Evolutionary conservation across 306 rosid species (phyloP).

Genomic region (Vigna hirtella): DNA sequence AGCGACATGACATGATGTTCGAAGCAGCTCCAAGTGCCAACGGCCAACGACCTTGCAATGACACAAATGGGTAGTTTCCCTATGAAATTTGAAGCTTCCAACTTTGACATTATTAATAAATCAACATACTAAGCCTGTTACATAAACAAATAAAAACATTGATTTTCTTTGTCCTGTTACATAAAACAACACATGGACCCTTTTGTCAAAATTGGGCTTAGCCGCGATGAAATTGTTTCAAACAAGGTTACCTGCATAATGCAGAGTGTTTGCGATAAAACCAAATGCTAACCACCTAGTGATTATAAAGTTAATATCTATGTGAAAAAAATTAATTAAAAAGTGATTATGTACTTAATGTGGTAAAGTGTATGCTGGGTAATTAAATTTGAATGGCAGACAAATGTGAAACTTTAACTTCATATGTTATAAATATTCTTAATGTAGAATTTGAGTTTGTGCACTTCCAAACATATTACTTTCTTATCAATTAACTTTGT

Average conservation of each 20-base stretch:
- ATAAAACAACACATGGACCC: not conserved
- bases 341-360: not conserved
- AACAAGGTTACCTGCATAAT: not conserved
- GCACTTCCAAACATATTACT: no score
- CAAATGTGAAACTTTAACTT: not conserved
- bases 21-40: slow-evolving; percentile 1
- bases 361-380: not conserved
- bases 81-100: slow-evolving; percentile 31
- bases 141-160: slow-evolving; percentile 12
- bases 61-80: not conserved
- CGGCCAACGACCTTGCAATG: not conserved
- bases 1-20: not conserved
- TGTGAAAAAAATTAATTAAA: not conserved
- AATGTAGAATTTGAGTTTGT: no score
- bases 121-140: not conserved
- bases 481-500: no score
- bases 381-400: not conserved
- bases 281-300: not conserved
- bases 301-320: not conserved
- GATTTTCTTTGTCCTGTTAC: not conserved
- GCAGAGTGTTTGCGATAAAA: slow-evolving; percentile 12
- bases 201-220: not conserved
- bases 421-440: no score
- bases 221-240: not conserved
- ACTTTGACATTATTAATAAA: slow-evolving; percentile 23